A percentile compares a stretch with the other conserved stretches of the same genome.
Conservation (phyloP, 768 basidiomycete genomes). For the Tulasnella sp. region DNA sequence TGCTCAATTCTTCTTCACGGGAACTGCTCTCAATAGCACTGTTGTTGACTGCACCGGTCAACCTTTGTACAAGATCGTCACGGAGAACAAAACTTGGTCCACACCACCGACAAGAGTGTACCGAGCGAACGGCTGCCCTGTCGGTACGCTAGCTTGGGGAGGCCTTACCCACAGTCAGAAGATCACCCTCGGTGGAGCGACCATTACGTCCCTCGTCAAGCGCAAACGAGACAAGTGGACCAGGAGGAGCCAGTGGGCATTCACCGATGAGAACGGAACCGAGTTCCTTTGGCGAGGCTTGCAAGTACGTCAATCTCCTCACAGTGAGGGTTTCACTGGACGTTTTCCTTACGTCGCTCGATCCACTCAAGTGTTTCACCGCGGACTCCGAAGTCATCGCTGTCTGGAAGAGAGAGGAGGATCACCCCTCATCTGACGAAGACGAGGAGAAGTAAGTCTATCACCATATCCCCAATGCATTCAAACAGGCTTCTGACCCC, state of each 20-base stretch:
- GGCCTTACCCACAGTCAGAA: not conserved
- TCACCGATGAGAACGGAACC: conserved; percentile 1
- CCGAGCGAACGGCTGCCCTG: not conserved
- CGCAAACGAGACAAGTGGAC: not conserved
- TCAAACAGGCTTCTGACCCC: no score
- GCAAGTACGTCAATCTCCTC: not conserved
- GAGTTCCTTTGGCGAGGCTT: not conserved
- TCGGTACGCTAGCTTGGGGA: not conserved
- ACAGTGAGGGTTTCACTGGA: no score
- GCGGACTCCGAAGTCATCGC: no score
- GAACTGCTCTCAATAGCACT: not conserved
- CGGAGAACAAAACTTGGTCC: not conserved
- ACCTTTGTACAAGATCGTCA: not conserved
- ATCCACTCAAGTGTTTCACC: not conserved
- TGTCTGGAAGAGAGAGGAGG: no score
- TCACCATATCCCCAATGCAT: no score
- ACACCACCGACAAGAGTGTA: not conserved
- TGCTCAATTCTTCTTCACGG: not conserved
- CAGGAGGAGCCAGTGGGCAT: not conserved
- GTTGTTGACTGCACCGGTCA: not conserved
- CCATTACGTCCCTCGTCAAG: not conserved
- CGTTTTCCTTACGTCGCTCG: not conserved
- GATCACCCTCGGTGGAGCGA: not conserved
- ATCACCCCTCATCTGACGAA: no score
- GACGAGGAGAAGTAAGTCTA: no score